Percentiles rank a stretch among this genome's conserved stretches.
These are phyloP conservation scores for Stagonosporopsis rhizophila DNA, from an alignment of 2,329 filamentous ascomycete species.

Conservation along the genomic window DNA sequence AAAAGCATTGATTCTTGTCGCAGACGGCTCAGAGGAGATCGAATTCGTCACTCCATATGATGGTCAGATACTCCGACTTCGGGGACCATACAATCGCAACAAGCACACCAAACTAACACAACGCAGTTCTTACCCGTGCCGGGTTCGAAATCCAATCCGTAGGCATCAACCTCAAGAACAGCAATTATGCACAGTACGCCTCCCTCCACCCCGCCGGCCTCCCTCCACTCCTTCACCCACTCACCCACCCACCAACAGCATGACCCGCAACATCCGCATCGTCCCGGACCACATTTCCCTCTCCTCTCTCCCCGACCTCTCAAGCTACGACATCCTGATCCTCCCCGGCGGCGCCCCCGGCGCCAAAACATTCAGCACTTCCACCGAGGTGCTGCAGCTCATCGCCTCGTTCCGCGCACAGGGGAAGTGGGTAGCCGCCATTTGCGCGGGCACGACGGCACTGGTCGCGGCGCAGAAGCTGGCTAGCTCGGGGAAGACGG, in stretches of 20 bases:
- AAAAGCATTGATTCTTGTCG: conserved; percentile 48
- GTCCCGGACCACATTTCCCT: conserved; percentile 43
- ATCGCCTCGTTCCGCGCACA: conserved; percentile 39
- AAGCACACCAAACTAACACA: not conserved
- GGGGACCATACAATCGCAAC: not conserved
- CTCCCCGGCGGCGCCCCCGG: conserved; percentile 50
- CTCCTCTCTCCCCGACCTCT: conserved; percentile 19
- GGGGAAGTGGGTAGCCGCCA: conserved; percentile 45
- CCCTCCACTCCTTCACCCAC: not conserved
- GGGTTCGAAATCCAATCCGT: conserved; percentile 48
- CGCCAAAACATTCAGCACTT: conserved; percentile 44
- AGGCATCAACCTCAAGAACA: conserved; percentile 46
- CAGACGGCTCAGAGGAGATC: conserved; percentile 52
- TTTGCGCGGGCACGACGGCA: conserved; percentile 50
- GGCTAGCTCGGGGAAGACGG: conserved; percentile 8
- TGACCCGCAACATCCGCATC: conserved; percentile 49
- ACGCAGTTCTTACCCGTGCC: conserved; percentile 47
- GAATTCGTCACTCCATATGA: conserved; percentile 52
- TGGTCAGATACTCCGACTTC: conserved; percentile 31
- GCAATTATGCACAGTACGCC: conserved; percentile 40
- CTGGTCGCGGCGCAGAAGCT: conserved; percentile 39
- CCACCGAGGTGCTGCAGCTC: conserved; percentile 34
- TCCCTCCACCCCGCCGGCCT: not conserved
- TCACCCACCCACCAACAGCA: conserved; percentile 26
- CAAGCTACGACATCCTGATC: conserved; percentile 44